A percentile compares a stretch with the other conserved stretches of the same genome.
phyloP scores from a whole-genome alignment of 2,329 filamentous ascomycete species.

The Alternaria novae-zelandiae region DNA sequence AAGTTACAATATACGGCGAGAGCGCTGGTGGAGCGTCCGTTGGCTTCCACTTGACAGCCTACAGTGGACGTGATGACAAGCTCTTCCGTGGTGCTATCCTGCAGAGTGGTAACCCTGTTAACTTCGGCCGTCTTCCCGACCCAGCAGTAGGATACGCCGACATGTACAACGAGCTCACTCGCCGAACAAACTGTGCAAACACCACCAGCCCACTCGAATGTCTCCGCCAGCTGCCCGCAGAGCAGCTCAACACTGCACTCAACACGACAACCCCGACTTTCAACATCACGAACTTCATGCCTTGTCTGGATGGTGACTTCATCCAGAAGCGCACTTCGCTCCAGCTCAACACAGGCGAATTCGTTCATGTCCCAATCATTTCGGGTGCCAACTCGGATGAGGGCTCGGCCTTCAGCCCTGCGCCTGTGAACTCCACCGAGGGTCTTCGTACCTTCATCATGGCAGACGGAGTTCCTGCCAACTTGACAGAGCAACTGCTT shows the following conservation, averaged over 20 bases:
- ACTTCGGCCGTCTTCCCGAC: constrained; percentile 27
- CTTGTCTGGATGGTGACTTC: constrained; percentile 63
- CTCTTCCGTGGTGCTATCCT: constrained; percentile 57
- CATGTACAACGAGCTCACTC: constrained; percentile 30
- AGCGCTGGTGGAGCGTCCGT: constrained; percentile 54
- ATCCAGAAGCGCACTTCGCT: constrained; percentile 59
- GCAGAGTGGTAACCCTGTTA: constrained; percentile 51
- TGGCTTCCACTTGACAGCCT: constrained; percentile 55
- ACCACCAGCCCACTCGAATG: constrained; percentile 39
- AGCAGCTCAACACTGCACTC: constrained; percentile 63
- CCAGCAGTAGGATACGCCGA: constrained; percentile 23
- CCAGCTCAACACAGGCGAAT: constrained; percentile 63
- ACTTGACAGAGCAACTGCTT: constrained; percentile 31
- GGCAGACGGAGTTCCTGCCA: constrained; percentile 31
- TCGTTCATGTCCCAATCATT: constrained; percentile 69
- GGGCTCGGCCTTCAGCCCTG: constrained; percentile 63
- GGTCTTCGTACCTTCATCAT: constrained; percentile 57
- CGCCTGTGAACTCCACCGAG: constrained; percentile 61
- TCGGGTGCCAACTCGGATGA: constrained; percentile 71
- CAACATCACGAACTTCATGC: constrained; percentile 45
- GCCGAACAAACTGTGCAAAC: constrained; percentile 32
- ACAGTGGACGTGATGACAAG: constrained; percentile 55
- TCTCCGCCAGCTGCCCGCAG: constrained; percentile 67
- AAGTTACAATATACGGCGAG: constrained; percentile 56
- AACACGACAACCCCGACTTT: constrained; percentile 47